Base-by-base conservation (phyloP, 1,284 basidiomycete genomes). In the Paramarasmius palmivorus region DNA sequence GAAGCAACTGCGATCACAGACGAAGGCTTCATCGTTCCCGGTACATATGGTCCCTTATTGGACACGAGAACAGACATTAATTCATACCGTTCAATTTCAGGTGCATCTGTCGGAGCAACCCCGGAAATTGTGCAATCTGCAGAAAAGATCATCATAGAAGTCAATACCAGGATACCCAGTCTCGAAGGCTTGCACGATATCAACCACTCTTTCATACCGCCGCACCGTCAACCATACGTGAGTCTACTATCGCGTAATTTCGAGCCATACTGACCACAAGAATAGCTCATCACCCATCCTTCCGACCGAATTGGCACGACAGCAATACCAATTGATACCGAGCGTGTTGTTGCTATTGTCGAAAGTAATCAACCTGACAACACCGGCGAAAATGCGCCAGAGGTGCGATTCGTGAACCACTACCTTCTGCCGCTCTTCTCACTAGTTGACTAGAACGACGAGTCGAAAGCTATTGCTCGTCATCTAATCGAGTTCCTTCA, bases 81-180 rank as follows among this genome's bases (percentile, higher is more conserved):
- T 32, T 12, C 29, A n/a, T n/a, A 32, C 29, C 29, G 12, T 6
- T 6, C 29, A 32, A 32, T 32, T 12, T 12, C 12, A 32, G 29
- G 74, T 48, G 77, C 78, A 3, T 78, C 76, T 1, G 77, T 80
- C 15, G 78, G 79, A 32, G 79, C 78, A 1, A 77, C 76, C 0
- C 78, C 78, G 4, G 79, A 81, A 59, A 79, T 81, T 47, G 56
- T 81, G 8, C 73, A 76, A 54, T 65, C 65, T 14, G 78, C 79
- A 1, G 77, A 79, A 52, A 77, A 75, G 57, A 80, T 81, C 55
- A 77, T 80, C 54, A 73, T 81, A 51, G 77, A 81, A 63, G 76
- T 81, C 52, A 78, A 79, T 66, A 79, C 78, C 5, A 65, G 60
- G 32, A 70, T 75, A 35, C 76, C 74, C 0, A 75, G 72, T 59